Evolutionary conservation across 352 stramenopile species (phyloP), one percentile per base, ranked within the genome.

Genomic region (Pythium myriotylum): DNA sequence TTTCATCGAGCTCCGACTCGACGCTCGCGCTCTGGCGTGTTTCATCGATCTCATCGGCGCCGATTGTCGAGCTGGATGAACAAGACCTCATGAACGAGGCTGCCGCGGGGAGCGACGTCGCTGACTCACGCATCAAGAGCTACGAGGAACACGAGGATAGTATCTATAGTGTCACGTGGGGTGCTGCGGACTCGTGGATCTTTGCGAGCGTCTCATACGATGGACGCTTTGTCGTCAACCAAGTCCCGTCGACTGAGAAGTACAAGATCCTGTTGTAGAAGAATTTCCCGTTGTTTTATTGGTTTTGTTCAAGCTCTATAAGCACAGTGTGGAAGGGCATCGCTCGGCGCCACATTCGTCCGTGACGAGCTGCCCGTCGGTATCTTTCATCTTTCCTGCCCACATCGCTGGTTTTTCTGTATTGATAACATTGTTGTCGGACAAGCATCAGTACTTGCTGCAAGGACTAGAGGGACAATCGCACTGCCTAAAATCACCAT

Each of bases 231-330:
- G 87, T 96, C 27, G 71, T 99, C 16, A 96, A 98, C 77, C 87
- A 98, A 65, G 97, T 99, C 29, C 97, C 97, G 29, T 98, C 93
- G 16, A 98, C 97, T 7, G 97, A 99, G 75, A 99, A 99, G 72
- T 99, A 99, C 78, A 99, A 99, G 67, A 99, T 99, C 74, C 77
- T 99, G 58, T 69, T 99, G 23, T 99, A 89, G 55, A 53, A 24
- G 35, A 49, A 39, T 60, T 54, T 68, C 49, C 37, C 27, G 67
- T 64, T 62, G 22, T 69, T 52, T 67, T 27, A 59, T 74, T 72
- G 59, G 64, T 70, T 63, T 35, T 62, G 49, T 46, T 8, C 50
- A 59, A 39, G 53, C 40, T 59, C 53, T 59, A 59, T 43, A 59
- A 32, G 53, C 40, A 59, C 52, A 52, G 26, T 23, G 26, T 39